Evolutionary conservation across 805 yeast genomes (phyloP), one percentile per base, ranked within the genome.

Genomic region (Schizosaccharomyces osmophilus): DNA sequence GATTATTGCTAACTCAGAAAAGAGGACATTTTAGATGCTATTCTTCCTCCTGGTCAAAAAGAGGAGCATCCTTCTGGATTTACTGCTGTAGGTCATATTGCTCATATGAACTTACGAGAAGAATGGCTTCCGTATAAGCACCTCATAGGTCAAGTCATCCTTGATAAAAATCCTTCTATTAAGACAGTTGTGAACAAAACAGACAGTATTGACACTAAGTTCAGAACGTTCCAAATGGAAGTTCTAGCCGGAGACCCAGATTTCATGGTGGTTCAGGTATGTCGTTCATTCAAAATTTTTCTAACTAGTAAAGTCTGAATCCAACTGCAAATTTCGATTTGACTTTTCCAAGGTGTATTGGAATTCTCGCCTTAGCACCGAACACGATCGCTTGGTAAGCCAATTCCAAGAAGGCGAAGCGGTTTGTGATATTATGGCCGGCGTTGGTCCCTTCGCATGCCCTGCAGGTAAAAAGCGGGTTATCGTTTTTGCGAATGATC

Each of bases 401-500:
- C 68, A 72, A 48, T 84, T 85, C 67, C 67, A 78, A 54, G 75
- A 79, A 3, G 84, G 84, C 9, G 84, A 84, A 63, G 85, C 87
- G 5, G 85, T 94, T 0, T 87, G 87, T 67, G 99, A 93, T 73
- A 97, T 88, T 0, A 86, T 94, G 81, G 97, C 96, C 0, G 99
- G 99, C 59, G 97, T 93, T 1, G 99, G 99, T 0, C 99, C 99
- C 4, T 93, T 94, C 74, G 90, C 95, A 1, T 81, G 93, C 0
- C 99, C 99, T 0, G 95, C 97, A 0, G 97, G 89, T 15, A 87
- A 84, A 70, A 86, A 84, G 64, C 78, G 79, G 17, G 84, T 82
- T 11, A 70, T 89, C 61, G 95, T 87, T 0, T 75, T 93, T 66
- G 96, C 97, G 11, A 93, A 89, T 69, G 99, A 93, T 70, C 75